Evolutionary conservation across 225 moss, liverwort and hornwort species (phyloP).

Genomic region (Climacium dendroides): DNA sequence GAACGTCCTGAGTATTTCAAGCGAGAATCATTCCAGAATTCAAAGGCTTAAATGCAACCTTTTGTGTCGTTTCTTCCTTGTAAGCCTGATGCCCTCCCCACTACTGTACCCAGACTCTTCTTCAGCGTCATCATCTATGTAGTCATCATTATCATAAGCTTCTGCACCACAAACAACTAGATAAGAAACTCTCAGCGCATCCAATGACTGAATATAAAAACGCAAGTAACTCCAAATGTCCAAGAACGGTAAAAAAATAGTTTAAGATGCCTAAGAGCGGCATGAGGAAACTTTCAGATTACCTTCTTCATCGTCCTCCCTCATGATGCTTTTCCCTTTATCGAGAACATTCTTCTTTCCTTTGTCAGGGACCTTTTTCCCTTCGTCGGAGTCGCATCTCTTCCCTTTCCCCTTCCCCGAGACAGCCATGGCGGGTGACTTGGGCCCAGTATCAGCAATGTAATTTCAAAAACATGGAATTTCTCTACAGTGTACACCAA

Average conservation of each 20-base stretch:
- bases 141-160: slow-evolving; percentile 62
- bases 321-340: slow-evolving; percentile 17
- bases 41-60: slow-evolving; percentile 22
- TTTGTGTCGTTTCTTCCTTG: slow-evolving; percentile 55
- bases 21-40: neutral
- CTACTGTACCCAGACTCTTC: slow-evolving; percentile 45
- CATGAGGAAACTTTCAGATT: neutral
- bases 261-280: neutral
- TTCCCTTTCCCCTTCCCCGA: slow-evolving; percentile 12
- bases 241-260: neutral
- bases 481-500: neutral
- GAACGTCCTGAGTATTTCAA: neutral
- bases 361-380: neutral
- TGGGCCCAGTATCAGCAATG: neutral
- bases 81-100: slow-evolving; percentile 58
- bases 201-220: neutral
- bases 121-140: slow-evolving; percentile 56
- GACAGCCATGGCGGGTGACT: slow-evolving; percentile 13
- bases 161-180: slow-evolving; percentile 30
- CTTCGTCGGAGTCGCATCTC: neutral
- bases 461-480: neutral
- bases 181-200: neutral
- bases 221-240: neutral
- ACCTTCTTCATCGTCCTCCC: slow-evolving; percentile 28
- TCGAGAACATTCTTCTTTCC: slow-evolving; percentile 2